A percentile compares a stretch with the other conserved stretches of the same genome.
Evolutionary conservation across 192 early-diverging fungal species (phyloP).

Genomic region (Entophlyctis luteolus): DNA sequence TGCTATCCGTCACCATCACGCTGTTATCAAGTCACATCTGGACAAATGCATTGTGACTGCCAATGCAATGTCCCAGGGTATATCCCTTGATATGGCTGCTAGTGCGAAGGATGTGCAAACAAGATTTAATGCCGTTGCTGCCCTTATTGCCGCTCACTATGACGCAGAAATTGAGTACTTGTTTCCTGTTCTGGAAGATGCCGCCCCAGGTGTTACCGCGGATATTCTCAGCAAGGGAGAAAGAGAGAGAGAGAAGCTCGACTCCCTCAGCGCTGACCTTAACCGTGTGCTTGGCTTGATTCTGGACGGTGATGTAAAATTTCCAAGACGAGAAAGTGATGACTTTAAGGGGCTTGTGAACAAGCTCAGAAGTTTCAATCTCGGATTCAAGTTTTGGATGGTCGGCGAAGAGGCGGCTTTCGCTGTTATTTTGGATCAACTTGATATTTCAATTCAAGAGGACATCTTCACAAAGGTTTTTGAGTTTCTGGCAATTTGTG

Average conservation of each 20-base stretch:
- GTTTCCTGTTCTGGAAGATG: constrained; percentile 21
- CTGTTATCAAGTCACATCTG: constrained; percentile 16
- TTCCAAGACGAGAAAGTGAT: neutral
- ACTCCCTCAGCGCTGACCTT: neutral
- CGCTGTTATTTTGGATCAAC: neutral
- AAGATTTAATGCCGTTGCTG: neutral
- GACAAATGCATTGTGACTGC: neutral
- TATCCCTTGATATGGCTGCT: neutral
- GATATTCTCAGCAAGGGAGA: constrained; percentile 3
- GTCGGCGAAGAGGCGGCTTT: neutral
- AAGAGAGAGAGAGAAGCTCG: neutral
- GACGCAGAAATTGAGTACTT: constrained; percentile 1
- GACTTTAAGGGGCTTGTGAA: neutral
- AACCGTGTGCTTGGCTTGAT: neutral
- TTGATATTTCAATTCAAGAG: neutral
- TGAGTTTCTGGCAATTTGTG: no score
- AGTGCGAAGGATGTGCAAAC: neutral
- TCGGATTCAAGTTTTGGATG: neutral
- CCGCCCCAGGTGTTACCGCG: neutral
- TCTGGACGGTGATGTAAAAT: neutral
- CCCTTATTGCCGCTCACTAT: neutral
- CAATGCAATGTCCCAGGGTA: neutral
- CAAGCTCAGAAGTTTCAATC: neutral
- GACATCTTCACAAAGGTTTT: neutral
- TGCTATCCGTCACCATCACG: no score